Evolutionary conservation across 306 rosid species (phyloP).

Genomic region (Adenanthera pavonina): DNA sequence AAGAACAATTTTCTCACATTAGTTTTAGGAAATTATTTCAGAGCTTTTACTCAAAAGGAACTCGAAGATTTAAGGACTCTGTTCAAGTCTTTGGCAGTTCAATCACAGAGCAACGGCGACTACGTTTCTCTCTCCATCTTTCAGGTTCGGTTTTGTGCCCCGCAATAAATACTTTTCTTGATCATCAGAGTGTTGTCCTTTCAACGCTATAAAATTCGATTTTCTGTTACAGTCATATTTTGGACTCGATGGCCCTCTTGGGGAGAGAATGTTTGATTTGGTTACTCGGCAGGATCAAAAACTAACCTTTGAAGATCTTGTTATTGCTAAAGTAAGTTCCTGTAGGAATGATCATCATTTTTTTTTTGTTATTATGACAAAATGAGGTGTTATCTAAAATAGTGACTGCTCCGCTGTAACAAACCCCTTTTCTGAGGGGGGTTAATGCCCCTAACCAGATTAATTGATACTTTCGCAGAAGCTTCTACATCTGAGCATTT

Average conservation of each 20-base stretch:
- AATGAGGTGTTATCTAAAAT: slow-evolving; percentile 3
- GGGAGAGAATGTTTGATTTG: slow-evolving; percentile 76
- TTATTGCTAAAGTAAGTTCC: slow-evolving; percentile 73
- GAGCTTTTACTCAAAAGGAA: slow-evolving; percentile 75
- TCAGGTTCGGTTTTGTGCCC: slow-evolving; percentile 53
- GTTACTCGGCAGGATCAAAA: slow-evolving; percentile 73
- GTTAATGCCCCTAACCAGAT: background rate
- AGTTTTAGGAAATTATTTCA: slow-evolving; percentile 40
- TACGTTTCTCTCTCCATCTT: slow-evolving; percentile 67
- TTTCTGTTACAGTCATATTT: slow-evolving; percentile 55
- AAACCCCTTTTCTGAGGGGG: background rate
- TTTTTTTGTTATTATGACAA: background rate
- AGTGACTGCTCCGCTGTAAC: background rate
- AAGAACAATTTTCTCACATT: background rate
- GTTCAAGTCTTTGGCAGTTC: slow-evolving; percentile 60
- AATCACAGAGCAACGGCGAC: slow-evolving; percentile 62
- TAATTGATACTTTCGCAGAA: background rate
- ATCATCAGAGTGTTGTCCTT: slow-evolving; percentile 9
- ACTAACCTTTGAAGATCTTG: slow-evolving; percentile 86
- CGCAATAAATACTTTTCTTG: slow-evolving; percentile 18
- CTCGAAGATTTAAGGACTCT: slow-evolving; percentile 68
- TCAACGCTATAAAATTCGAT: background rate
- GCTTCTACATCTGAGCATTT: slow-evolving; percentile 17
- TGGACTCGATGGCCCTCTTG: slow-evolving; percentile 68
- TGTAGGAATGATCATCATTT: slow-evolving; percentile 12